These are phyloP conservation scores for Hymenoscyphus occultus DNA, from an alignment of 2,329 filamentous ascomycete genomes.

Conservation along the genomic window DNA sequence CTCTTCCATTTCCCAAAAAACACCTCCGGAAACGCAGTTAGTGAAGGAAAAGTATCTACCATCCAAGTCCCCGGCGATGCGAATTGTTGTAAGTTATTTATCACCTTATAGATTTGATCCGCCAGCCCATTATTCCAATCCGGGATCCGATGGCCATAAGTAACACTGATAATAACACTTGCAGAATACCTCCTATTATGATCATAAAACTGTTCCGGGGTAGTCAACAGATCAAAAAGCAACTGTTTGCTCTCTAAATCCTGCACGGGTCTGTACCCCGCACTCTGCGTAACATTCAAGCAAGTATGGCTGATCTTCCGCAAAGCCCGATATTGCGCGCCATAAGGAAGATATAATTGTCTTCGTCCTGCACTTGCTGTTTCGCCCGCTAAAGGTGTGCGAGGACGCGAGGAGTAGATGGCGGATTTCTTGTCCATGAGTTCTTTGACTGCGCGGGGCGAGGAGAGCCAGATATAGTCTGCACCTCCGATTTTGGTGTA, in stretches of 20 bases:
- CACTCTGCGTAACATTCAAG: slow-evolving; percentile 30
- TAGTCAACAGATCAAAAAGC: slow-evolving; percentile 37
- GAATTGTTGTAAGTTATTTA: slow-evolving; percentile 39
- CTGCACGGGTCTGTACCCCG: slow-evolving; percentile 32
- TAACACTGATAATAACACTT: slow-evolving; percentile 43
- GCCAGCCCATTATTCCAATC: slow-evolving; percentile 39
- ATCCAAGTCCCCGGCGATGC: slow-evolving; percentile 39
- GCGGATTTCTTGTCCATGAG: slow-evolving; percentile 28
- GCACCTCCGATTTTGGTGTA: slow-evolving; percentile 42
- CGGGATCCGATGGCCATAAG: slow-evolving; percentile 40
- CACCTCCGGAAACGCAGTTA: slow-evolving; percentile 32
- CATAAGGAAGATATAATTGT: slow-evolving; percentile 34
- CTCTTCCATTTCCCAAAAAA: slow-evolving; percentile 25
- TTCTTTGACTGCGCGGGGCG: slow-evolving; percentile 28
- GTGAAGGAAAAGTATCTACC: slow-evolving; percentile 37
- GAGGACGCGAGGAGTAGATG: slow-evolving; percentile 41
- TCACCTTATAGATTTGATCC: slow-evolving; percentile 36
- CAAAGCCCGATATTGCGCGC: slow-evolving; percentile 31
- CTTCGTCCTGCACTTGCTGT: slow-evolving; percentile 30
- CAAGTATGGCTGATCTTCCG: slow-evolving; percentile 32
- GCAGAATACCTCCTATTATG: slow-evolving; percentile 43
- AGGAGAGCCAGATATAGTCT: slow-evolving; percentile 41
- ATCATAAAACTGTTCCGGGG: slow-evolving; percentile 39
- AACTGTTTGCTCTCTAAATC: slow-evolving; percentile 37
- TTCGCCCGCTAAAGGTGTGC: slow-evolving; percentile 38